These are phyloP conservation scores for Xerocomus nothofagi DNA, from an alignment of 1,284 basidiomycete genomes.

Conservation along the genomic window DNA sequence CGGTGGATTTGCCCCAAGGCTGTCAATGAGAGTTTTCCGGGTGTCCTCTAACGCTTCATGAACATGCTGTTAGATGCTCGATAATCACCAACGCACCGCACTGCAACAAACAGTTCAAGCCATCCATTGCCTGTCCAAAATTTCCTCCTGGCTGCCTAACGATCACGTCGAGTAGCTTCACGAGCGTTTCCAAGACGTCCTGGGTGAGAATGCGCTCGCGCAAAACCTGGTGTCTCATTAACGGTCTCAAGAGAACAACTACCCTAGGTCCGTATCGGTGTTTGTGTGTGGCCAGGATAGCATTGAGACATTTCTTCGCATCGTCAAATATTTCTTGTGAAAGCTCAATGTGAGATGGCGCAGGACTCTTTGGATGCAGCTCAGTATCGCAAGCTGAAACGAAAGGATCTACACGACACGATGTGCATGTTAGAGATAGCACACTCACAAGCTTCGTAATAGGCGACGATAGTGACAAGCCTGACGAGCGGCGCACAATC, in stretches of 20 bases:
- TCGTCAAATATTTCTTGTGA: not conserved
- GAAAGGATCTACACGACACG: not conserved
- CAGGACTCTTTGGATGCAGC: not conserved
- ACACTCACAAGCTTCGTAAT: constrained; percentile 8
- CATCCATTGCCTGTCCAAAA: constrained; percentile 5
- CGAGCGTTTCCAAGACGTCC: not conserved
- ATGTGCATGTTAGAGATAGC: not conserved
- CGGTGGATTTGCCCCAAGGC: constrained; percentile 7
- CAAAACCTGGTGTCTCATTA: constrained; percentile 1
- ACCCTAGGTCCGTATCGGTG: constrained; percentile 2
- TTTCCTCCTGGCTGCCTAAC: not conserved
- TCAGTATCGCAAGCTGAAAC: constrained; percentile 11
- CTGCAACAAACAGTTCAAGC: not conserved
- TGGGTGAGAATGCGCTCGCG: not conserved
- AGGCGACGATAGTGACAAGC: constrained; percentile 4
- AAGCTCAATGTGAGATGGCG: not conserved
- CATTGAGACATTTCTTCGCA: not conserved
- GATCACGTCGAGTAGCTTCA: not conserved
- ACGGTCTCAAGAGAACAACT: constrained; percentile 1
- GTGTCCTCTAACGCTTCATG: constrained; percentile 13
- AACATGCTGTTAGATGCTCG: not conserved
- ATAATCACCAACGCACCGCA: not conserved
- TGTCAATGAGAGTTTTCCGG: not conserved
- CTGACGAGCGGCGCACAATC: not conserved
- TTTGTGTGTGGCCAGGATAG: not conserved